Evolutionary conservation across 768 basidiomycete species (phyloP).

Genomic region (Russula compacta): DNA sequence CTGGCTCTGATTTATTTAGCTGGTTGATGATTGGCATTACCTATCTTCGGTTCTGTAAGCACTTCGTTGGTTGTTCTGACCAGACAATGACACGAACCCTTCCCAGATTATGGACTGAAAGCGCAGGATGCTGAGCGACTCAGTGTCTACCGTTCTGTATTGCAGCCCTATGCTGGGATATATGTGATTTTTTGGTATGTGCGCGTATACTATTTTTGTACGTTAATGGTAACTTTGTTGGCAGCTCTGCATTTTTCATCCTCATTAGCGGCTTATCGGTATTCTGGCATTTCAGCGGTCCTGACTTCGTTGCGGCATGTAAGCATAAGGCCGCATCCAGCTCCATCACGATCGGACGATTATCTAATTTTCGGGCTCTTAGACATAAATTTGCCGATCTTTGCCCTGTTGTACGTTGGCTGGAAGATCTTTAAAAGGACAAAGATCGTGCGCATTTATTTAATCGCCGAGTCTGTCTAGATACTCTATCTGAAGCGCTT

Average conservation of each 20-base stretch:
- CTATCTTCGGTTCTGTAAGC: slow-evolving; percentile 18
- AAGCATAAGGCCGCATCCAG: background rate
- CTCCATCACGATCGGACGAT: background rate
- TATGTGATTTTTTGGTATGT: slow-evolving; percentile 19
- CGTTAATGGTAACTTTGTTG: background rate
- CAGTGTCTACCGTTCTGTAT: slow-evolving; percentile 11
- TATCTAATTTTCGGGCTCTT: background rate
- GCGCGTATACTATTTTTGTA: background rate
- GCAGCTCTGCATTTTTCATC: slow-evolving; percentile 16
- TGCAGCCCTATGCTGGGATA: slow-evolving; percentile 19
- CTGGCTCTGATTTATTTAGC: slow-evolving; percentile 1
- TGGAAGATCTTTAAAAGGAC: slow-evolving; percentile 17
- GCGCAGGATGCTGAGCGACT: slow-evolving; percentile 1
- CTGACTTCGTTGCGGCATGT: slow-evolving; percentile 20
- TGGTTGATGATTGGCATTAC: slow-evolving; percentile 19
- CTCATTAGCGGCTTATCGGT: slow-evolving; percentile 16
- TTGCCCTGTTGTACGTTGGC: slow-evolving; percentile 11
- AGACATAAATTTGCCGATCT: slow-evolving; percentile 18
- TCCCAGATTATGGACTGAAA: slow-evolving; percentile 17
- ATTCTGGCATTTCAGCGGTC: slow-evolving; percentile 14
- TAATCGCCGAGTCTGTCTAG: background rate
- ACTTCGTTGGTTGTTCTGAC: background rate
- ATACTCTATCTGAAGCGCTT: background rate
- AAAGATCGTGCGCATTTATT: slow-evolving; percentile 12
- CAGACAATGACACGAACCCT: background rate